These are phyloP conservation scores for Fusarium duplospermum DNA, from an alignment of 2,329 filamentous ascomycete species.

Conservation along the genomic window DNA sequence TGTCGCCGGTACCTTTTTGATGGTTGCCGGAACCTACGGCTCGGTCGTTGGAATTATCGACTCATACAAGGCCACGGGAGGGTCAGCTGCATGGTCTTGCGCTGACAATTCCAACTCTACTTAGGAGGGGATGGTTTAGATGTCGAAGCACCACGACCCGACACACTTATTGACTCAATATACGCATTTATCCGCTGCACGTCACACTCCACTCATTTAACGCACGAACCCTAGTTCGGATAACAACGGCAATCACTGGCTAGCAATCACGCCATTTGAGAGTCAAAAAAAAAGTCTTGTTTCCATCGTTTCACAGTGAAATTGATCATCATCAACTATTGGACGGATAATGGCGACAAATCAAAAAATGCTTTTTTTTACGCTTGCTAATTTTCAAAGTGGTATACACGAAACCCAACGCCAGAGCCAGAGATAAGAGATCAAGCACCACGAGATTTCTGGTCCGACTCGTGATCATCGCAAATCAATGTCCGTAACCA, in stretches of 20 bases:
- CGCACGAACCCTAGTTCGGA: neutral
- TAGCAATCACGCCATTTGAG: neutral
- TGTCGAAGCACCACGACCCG: neutral
- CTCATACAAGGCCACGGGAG: slow-evolving; percentile 48
- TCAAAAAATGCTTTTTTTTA: slow-evolving; percentile 8
- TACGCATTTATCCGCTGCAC: neutral
- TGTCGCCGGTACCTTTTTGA: slow-evolving; percentile 49
- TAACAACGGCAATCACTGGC: slow-evolving; percentile 1
- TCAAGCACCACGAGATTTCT: neutral
- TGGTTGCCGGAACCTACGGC: slow-evolving; percentile 57
- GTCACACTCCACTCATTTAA: neutral
- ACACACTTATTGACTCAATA: neutral
- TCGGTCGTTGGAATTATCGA: slow-evolving; percentile 50
- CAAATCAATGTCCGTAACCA: neutral
- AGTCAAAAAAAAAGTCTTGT: neutral
- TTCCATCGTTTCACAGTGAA: neutral
- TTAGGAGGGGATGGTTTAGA: neutral
- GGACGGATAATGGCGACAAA: neutral
- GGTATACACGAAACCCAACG: slow-evolving; percentile 2
- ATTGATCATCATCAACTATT: neutral
- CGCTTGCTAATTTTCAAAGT: slow-evolving; percentile 15
- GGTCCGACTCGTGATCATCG: neutral
- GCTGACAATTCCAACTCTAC: slow-evolving; percentile 54
- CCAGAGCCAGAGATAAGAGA: neutral
- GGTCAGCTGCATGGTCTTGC: slow-evolving; percentile 55